A percentile compares a stretch with the other conserved stretches of the same genome.
phyloP scores from a whole-genome alignment of 164 flowering plant genomes.

The Echeveria elegans region DNA sequence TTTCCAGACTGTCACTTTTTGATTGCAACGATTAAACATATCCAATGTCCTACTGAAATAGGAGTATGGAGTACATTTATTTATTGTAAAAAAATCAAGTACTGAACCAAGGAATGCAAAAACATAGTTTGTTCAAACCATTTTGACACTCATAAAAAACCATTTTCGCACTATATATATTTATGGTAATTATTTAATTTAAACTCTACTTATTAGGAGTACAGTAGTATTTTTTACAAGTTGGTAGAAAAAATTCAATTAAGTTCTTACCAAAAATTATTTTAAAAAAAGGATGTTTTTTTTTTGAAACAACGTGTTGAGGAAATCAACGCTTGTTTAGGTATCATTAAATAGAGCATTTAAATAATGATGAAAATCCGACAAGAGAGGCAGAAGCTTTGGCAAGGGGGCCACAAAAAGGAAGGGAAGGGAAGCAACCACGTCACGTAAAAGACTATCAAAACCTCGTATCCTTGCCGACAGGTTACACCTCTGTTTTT shows the following conservation, averaged over 20 bases:
- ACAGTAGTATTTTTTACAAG: too few relatives aligned
- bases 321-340: not conserved
- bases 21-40: not conserved
- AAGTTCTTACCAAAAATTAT: too few relatives aligned
- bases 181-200: too few relatives aligned
- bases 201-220: too few relatives aligned
- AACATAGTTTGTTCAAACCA: not conserved
- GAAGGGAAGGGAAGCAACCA: conserved; percentile 9
- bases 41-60: not conserved
- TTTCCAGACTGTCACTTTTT: not conserved
- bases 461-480: conserved; percentile 8
- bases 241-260: too few relatives aligned
- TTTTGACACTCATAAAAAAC: too few relatives aligned
- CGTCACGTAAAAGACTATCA: not conserved
- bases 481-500: not conserved
- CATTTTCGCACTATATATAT: too few relatives aligned
- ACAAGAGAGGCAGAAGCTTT: not conserved
- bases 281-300: too few relatives aligned
- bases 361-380: not conserved
- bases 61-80: too few relatives aligned
- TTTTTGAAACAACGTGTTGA: too few relatives aligned
- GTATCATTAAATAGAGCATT: too few relatives aligned
- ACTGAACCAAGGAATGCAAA: not conserved
- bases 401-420: conserved; percentile 5
- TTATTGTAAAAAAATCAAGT: too few relatives aligned